Percentiles rank a stretch among this genome's conserved stretches.
These are phyloP conservation scores for Xylaria cubensis DNA, from an alignment of 495 filamentous ascomycete genomes.

Conservation along the genomic window DNA sequence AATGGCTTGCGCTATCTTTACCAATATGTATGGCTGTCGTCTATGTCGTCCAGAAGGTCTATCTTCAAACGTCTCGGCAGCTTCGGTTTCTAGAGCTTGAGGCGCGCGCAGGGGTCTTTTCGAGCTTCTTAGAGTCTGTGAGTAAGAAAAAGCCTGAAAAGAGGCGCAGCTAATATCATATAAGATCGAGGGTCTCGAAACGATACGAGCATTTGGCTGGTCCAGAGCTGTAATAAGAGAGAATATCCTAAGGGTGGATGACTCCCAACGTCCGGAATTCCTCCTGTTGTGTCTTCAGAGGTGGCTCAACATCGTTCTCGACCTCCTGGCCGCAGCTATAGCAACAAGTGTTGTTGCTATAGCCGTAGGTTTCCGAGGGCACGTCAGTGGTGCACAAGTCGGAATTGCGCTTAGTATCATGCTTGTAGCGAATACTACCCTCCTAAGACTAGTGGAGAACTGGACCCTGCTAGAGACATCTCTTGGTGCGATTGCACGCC, in stretches of 20 bases:
- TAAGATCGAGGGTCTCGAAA: slow-evolving; percentile 48
- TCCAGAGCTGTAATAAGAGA: slow-evolving; percentile 49
- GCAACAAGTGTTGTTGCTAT: slow-evolving; percentile 50
- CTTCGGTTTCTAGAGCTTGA: slow-evolving; percentile 65
- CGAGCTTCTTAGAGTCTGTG: slow-evolving; percentile 57
- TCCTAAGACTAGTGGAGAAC: slow-evolving; percentile 44
- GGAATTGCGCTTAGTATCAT: slow-evolving; percentile 52
- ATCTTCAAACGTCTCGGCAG: slow-evolving; percentile 64
- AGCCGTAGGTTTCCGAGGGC: slow-evolving; percentile 42
- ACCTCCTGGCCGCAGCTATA: slow-evolving; percentile 52
- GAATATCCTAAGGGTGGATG: slow-evolving; percentile 61
- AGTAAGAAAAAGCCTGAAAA: neutral
- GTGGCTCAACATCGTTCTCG: slow-evolving; percentile 58
- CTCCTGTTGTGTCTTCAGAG: slow-evolving; percentile 61
- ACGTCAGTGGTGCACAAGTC: slow-evolving; percentile 41
- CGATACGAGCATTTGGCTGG: slow-evolving; percentile 59
- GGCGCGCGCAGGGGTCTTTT: slow-evolving; percentile 48
- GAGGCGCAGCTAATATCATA: neutral
- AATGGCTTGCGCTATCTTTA: slow-evolving; percentile 37
- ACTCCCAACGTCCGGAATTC: slow-evolving; percentile 46
- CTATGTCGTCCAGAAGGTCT: slow-evolving; percentile 60
- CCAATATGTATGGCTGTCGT: slow-evolving; percentile 45
- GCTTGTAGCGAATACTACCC: slow-evolving; percentile 39
- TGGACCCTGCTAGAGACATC: slow-evolving; percentile 53
- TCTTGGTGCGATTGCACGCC: slow-evolving; percentile 56